phyloP scores from a whole-genome alignment of 352 stramenopile genomes.

The Aphanomyces stellatus region DNA sequence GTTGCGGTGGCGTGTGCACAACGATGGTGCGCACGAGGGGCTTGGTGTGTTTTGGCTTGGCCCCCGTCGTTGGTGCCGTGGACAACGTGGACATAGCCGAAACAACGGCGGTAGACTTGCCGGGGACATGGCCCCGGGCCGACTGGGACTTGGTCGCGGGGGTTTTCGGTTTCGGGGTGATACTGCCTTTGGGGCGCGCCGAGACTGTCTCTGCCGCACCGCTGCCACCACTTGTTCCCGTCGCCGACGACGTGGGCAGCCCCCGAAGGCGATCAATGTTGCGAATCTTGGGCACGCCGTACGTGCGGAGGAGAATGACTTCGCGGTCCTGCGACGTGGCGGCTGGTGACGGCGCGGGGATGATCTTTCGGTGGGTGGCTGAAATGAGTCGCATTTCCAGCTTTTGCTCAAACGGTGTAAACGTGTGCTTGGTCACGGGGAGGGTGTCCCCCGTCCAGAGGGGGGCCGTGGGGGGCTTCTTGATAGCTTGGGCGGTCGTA shows the following conservation, averaged over 20 bases:
- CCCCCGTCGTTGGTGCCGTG: no score
- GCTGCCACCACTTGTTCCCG: no score
- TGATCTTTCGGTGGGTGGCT: not conserved
- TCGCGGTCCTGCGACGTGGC: conserved; percentile 5
- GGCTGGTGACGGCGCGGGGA: not conserved
- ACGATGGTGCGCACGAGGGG: no score
- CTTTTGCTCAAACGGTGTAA: conserved; percentile 16
- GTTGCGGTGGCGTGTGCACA: not conserved
- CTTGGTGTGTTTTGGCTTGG: no score
- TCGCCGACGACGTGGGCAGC: not conserved
- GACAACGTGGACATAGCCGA: no score
- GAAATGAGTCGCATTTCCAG: conserved; percentile 9
- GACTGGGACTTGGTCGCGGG: not conserved
- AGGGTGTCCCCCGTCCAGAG: not conserved
- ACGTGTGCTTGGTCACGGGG: conserved; percentile 5
- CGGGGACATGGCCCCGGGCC: not conserved
- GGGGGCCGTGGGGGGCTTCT: not conserved
- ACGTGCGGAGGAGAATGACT: conserved; percentile 8
- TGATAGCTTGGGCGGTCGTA: not conserved
- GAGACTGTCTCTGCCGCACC: not conserved
- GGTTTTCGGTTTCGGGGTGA: not conserved
- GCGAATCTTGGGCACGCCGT: conserved; percentile 8
- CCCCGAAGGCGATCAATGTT: conserved; percentile 9
- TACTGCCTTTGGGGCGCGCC: no score
- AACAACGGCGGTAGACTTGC: no score